Conservation (phyloP, 306 rosid genomes). For the Cicer judaicum region DNA sequence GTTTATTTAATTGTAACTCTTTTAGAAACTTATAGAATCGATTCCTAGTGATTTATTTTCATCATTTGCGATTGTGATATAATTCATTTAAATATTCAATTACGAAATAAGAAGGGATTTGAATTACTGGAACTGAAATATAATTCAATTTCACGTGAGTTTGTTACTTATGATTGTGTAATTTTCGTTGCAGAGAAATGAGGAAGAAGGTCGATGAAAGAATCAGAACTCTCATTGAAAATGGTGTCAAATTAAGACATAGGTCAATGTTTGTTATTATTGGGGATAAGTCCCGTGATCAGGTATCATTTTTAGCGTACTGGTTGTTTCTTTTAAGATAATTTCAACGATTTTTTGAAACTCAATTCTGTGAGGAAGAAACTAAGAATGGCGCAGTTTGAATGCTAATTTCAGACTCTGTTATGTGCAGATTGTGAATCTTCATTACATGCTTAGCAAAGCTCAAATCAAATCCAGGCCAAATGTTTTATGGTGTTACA, state of each 20-base stretch:
- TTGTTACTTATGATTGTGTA: background rate
- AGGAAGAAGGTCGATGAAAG: conserved; percentile 97
- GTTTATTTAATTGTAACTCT: too few relatives aligned
- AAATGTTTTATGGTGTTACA: conserved; percentile 89
- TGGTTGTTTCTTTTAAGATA: background rate
- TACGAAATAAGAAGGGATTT: conserved; percentile 12
- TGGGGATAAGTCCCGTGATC: conserved; percentile 96
- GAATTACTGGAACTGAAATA: background rate
- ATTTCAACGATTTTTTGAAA: conserved; percentile 7
- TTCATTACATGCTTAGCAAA: conserved; percentile 86
- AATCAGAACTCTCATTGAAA: conserved; percentile 85
- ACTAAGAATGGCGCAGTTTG: conserved; percentile 5
- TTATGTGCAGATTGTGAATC: conserved; percentile 76
- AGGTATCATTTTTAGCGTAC: conserved; percentile 48
- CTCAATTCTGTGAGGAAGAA: background rate
- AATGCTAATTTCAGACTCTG: conserved; percentile 25
- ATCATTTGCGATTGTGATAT: background rate
- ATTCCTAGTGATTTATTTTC: too few relatives aligned
- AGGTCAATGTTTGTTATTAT: conserved; percentile 87
- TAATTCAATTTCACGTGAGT: conserved; percentile 9
- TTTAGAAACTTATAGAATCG: too few relatives aligned
- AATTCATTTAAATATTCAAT: background rate
- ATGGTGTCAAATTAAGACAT: conserved; percentile 85
- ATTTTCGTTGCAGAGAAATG: conserved; percentile 51
- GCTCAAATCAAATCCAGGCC: conserved; percentile 80